These are phyloP conservation scores for Moniliella sp. DNA, from an alignment of 1,284 basidiomycete genomes.

Conservation along the genomic window DNA sequence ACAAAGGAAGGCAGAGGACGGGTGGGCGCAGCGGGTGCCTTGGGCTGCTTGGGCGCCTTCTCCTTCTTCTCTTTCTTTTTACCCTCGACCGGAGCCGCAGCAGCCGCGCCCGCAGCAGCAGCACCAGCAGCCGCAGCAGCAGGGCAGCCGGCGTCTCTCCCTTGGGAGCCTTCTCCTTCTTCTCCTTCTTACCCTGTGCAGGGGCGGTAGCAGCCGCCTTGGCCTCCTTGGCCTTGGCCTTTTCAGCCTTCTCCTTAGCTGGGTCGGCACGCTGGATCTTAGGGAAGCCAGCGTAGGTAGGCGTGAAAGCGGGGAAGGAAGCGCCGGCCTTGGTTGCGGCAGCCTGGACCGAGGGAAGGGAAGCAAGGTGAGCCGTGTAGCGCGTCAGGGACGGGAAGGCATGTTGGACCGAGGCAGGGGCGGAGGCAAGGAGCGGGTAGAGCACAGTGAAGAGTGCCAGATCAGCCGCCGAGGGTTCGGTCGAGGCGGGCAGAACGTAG, in stretches of 20 bases:
- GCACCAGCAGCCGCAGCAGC: too few species aligned
- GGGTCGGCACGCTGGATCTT: slow-evolving; percentile 15
- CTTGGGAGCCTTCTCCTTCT: slow-evolving; percentile 15
- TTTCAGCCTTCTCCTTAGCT: slow-evolving; percentile 15
- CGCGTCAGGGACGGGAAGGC: slow-evolving; percentile 23
- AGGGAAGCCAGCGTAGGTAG: slow-evolving; percentile 26
- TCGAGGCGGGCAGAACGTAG: background rate
- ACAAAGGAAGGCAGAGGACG: slow-evolving; percentile 22
- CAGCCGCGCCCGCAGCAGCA: slow-evolving; percentile 3
- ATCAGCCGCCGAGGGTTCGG: slow-evolving; percentile 21
- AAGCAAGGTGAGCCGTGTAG: slow-evolving; percentile 29
- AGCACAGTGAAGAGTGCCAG: slow-evolving; percentile 26
- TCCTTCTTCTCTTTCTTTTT: slow-evolving; percentile 5
- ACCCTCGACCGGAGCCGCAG: slow-evolving; percentile 6
- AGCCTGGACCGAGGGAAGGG: slow-evolving; percentile 7
- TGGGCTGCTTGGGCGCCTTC: background rate
- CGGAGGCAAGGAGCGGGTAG: slow-evolving; percentile 19
- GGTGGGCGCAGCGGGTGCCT: background rate
- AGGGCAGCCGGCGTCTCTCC: slow-evolving; percentile 7
- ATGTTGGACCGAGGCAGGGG: slow-evolving; percentile 21
- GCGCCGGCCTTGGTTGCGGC: slow-evolving; percentile 10
- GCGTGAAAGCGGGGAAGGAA: slow-evolving; percentile 17
- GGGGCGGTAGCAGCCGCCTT: slow-evolving; percentile 6
- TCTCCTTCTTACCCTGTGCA: slow-evolving; percentile 6
- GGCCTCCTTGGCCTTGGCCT: slow-evolving; percentile 10